These are phyloP conservation scores for Penicillium sp. DNA, from an alignment of 2,329 filamentous ascomycete species.

Conservation along the genomic window DNA sequence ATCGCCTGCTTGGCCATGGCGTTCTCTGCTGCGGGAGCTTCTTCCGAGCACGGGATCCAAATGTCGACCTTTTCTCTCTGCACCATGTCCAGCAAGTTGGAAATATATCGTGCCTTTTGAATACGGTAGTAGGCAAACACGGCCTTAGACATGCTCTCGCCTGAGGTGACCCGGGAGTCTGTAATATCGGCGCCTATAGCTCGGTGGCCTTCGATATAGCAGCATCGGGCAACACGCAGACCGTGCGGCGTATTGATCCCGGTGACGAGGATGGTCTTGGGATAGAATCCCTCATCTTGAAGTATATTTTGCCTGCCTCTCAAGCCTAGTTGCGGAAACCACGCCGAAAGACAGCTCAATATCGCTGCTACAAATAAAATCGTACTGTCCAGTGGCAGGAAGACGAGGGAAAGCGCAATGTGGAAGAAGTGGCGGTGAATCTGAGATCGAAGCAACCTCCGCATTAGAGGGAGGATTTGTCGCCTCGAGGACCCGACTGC, in stretches of 20 bases:
- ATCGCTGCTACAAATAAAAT: conserved; percentile 48
- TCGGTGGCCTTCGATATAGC: conserved; percentile 68
- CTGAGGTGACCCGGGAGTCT: conserved; percentile 50
- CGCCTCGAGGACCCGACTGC: conserved; percentile 17
- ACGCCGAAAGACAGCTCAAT: conserved; percentile 34
- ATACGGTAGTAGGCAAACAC: conserved; percentile 61
- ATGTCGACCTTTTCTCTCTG: conserved; percentile 66
- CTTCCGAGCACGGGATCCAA: conserved; percentile 77
- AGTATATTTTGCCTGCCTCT: conserved; percentile 30
- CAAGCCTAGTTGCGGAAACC: conserved; percentile 24
- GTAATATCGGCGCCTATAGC: conserved; percentile 74
- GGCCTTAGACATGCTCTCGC: conserved; percentile 63
- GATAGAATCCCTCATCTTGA: conserved; percentile 43
- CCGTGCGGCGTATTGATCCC: conserved; percentile 76
- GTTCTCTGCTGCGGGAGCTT: conserved; percentile 69
- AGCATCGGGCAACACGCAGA: conserved; percentile 67
- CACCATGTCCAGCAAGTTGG: conserved; percentile 63
- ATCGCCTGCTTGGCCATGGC: conserved; percentile 67
- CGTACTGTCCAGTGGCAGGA: conserved; percentile 56
- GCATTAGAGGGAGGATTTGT: conserved; percentile 17
- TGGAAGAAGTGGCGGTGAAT: conserved; percentile 32
- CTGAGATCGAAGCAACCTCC: conserved; percentile 18
- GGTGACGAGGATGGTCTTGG: conserved; percentile 69
- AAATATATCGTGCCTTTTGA: conserved; percentile 58
- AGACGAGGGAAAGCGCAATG: conserved; percentile 31